Evolutionary conservation across 257 asterid genomes (phyloP), one percentile per base, ranked within the genome.

Genomic region (Gardenia jasminoides): DNA sequence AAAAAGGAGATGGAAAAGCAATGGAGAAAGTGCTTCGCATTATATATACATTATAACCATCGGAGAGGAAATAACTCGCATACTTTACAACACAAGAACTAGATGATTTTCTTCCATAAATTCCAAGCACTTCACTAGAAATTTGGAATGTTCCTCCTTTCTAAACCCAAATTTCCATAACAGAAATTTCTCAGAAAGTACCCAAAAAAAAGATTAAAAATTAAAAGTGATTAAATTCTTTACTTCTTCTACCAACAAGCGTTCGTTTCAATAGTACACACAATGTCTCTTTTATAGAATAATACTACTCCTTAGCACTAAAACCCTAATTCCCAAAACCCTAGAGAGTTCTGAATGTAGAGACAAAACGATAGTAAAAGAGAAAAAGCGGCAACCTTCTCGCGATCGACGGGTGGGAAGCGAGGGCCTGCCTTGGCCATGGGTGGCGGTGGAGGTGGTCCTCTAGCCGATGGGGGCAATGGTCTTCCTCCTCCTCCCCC

Each of bases 371-470:
- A 19, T 7, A 15, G 54, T 11, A 64, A 11, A 28, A 17, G 70
- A 67, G 75, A 30, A 17, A 66, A 46, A 41, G 22, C 56, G 33
- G 77, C 30, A 50, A 92, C 97, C 96, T 92, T 91, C 89, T 92
- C 97, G 24, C 94, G 96, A 78, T 92, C 94, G 64, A 92, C 90
- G 70, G 96, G 90, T 66, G 72, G 87, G 67, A 79, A 83, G 33
- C 96, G 90, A 77, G 92, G 79, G 58, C 72, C 76, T 39, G 81
- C 78, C 72, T 77, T 83, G 79, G 82, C 44, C 1, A 84, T 33
- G 6, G 75, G 79, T 1, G 84, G 88, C 43, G 88, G 91, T 46
- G 88, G 92, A 6, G 86, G 92, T 1, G 89, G 93, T 6, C 92
- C 92, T 81, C 97, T 86, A 10, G 88, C 90, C 80, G 83, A 82